Evolutionary conservation across 2,329 filamentous ascomycete genomes (phyloP).

Genomic region (Colletotrichum orbiculare): DNA sequence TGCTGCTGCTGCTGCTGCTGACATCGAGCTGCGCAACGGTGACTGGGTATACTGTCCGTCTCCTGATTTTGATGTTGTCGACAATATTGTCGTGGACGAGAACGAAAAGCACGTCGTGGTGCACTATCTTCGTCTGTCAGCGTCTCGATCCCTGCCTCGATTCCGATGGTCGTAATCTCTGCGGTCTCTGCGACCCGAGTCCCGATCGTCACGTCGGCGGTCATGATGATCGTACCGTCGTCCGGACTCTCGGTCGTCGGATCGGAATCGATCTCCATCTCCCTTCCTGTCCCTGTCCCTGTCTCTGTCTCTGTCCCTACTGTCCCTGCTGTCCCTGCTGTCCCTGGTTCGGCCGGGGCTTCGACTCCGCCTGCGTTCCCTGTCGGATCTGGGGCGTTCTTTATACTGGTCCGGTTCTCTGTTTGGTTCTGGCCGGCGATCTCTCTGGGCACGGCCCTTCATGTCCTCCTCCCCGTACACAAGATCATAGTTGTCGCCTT

Average conservation of each 20-base stretch:
- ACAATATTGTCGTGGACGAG: slow-evolving; percentile 9
- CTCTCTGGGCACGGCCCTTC: slow-evolving; percentile 58
- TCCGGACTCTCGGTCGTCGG: slow-evolving; percentile 30
- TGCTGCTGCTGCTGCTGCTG: background rate
- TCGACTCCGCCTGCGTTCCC: slow-evolving; percentile 55
- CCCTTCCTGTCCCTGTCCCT: slow-evolving; percentile 24
- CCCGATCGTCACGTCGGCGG: slow-evolving; percentile 39
- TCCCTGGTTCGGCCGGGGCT: slow-evolving; percentile 45
- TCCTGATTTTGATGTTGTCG: background rate
- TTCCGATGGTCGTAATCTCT: slow-evolving; percentile 47
- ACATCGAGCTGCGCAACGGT: slow-evolving; percentile 12
- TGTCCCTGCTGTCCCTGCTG: slow-evolving; percentile 17
- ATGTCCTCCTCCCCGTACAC: slow-evolving; percentile 82
- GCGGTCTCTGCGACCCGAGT: slow-evolving; percentile 48
- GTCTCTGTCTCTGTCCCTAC: slow-evolving; percentile 19
- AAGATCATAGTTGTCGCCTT: slow-evolving; percentile 74
- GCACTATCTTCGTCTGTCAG: slow-evolving; percentile 42
- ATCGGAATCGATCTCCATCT: slow-evolving; percentile 31
- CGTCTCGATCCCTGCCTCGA: slow-evolving; percentile 43
- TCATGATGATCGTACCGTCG: slow-evolving; percentile 35
- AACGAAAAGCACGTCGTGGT: slow-evolving; percentile 1
- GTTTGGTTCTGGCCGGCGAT: slow-evolving; percentile 35
- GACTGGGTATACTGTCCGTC: slow-evolving; percentile 28
- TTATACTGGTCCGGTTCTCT: slow-evolving; percentile 27
- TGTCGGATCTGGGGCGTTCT: slow-evolving; percentile 30